These are phyloP conservation scores for Antrodiella citrinella DNA, from an alignment of 768 basidiomycete genomes.

Conservation along the genomic window DNA sequence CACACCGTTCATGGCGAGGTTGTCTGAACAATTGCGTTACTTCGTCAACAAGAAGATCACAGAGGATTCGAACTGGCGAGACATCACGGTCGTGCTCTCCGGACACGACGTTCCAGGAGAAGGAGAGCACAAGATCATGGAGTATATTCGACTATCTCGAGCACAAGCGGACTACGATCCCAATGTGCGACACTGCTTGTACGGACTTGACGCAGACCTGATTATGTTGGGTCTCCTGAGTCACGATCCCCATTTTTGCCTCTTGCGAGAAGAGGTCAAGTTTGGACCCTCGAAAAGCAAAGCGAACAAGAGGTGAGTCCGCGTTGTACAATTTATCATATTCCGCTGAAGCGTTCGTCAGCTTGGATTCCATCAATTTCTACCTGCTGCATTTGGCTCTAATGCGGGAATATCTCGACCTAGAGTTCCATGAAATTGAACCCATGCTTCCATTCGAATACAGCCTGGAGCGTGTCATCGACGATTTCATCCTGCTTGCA, in stretches of 20 bases:
- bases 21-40: conserved; percentile 90
- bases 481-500: conserved; percentile 94
- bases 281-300: conserved; percentile 86
- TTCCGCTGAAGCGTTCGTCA: conserved; percentile 14
- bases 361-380: conserved; percentile 79
- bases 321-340: neutral
- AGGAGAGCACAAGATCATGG: conserved; percentile 99
- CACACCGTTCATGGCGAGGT: conserved; percentile 88
- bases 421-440: conserved; percentile 80
- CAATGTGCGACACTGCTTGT: conserved; percentile 94
- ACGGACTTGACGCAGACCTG: conserved; percentile 96
- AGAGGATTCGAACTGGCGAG: conserved; percentile 93
- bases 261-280: conserved; percentile 96
- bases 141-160: conserved; percentile 90
- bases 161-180: conserved; percentile 96
- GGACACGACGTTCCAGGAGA: conserved; percentile 99
- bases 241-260: conserved; percentile 98
- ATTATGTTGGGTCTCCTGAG: conserved; percentile 97
- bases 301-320: conserved; percentile 40
- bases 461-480: conserved; percentile 88
- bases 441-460: conserved; percentile 70
- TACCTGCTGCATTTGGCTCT: conserved; percentile 91
- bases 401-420: conserved; percentile 94
- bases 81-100: conserved; percentile 86
- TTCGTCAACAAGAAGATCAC: conserved; percentile 98